phyloP scores from a whole-genome alignment of 768 basidiomycete genomes.

The Tricholoma sp. region DNA sequence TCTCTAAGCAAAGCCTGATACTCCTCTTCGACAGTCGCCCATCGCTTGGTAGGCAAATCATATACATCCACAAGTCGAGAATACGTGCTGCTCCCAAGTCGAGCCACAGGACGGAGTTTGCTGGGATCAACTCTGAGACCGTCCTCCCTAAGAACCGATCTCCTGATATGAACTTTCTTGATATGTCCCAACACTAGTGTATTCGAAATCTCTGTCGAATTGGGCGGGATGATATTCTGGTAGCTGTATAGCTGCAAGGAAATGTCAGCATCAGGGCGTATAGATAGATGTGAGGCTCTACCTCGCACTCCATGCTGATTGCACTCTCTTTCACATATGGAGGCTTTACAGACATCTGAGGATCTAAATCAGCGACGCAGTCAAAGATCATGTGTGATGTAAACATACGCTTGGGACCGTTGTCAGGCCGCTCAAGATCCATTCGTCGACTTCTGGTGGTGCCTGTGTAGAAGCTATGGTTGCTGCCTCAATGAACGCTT shows the following conservation, averaged over 20 bases:
- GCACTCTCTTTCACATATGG: constrained; percentile 56
- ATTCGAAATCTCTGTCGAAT: constrained; percentile 22
- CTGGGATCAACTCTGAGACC: constrained; percentile 37
- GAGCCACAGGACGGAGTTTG: constrained; percentile 44
- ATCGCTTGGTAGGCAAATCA: no score
- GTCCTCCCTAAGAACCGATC: constrained; percentile 33
- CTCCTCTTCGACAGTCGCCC: no score
- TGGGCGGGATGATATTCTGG: constrained; percentile 40
- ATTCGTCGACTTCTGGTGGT: constrained; percentile 37
- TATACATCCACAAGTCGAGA: constrained; percentile 34
- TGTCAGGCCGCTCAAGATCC: constrained; percentile 57
- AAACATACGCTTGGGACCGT: constrained; percentile 45
- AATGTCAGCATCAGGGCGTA: background rate
- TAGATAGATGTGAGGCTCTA: constrained; percentile 14
- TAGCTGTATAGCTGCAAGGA: constrained; percentile 40
- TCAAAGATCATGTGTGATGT: background rate
- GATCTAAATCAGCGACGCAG: no score
- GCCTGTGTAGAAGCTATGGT: no score
- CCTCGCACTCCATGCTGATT: constrained; percentile 59
- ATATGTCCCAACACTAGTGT: constrained; percentile 51
- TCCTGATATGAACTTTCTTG: constrained; percentile 47
- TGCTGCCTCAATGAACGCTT: constrained; percentile 24
- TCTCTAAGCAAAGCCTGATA: no score
- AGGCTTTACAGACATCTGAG: constrained; percentile 34
- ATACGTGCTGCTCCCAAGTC: constrained; percentile 55